Base-by-base conservation (phyloP, 208 protist genomes). In the Plasmodiophora brassicae region DNA sequence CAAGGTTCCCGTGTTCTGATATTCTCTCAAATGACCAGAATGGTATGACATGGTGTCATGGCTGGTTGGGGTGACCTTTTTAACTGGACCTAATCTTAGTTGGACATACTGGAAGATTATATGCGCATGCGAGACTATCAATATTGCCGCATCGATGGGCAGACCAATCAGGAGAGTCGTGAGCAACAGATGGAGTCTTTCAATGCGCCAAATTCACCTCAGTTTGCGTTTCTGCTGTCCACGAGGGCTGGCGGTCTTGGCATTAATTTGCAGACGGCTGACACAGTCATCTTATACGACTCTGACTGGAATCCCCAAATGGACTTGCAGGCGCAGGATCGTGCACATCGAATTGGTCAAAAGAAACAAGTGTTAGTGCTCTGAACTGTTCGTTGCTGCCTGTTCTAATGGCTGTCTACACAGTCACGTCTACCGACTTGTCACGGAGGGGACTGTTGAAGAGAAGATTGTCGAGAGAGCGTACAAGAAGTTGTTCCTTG, bases 201-300 rank as follows among this genome's bases (percentile, higher is more conserved):
- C 93, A 98, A 98, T 92, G 90, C 92, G 28, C 93, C 93, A 72
- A 93, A 91, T 43, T 96, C 93, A 85, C 92, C 96, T 38, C 94
- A 93, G 87, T 98, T 99, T 90, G 88, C 98, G 32, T 99, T 99
- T 91, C 71, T 99, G 8, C 93, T 99, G 0, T 97, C 95, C 39
- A 99, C 98, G 0, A 94, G 97, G 45, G 91, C 98, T 0, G 98
- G 98, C 71, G 98, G 98, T 78, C 93, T 99, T 1, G 98, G 98
- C 88, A 98, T 99, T 90, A 99, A 99, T 89, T 91, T 99, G 45
- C 95, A 97, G 87, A 97, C 97, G 5, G 98, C 98, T 0, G 98
- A 99, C 90, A 95, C 97, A 50, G 98, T 99, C 60, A 96, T 99
- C 87, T 91, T 99, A 41, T 99, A 97, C 91, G 98, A 99, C 93